Percentiles rank a stretch among this genome's conserved stretches.
Conservation (phyloP, 768 basidiomycete species). For the Fomitopsis serialis region DNA sequence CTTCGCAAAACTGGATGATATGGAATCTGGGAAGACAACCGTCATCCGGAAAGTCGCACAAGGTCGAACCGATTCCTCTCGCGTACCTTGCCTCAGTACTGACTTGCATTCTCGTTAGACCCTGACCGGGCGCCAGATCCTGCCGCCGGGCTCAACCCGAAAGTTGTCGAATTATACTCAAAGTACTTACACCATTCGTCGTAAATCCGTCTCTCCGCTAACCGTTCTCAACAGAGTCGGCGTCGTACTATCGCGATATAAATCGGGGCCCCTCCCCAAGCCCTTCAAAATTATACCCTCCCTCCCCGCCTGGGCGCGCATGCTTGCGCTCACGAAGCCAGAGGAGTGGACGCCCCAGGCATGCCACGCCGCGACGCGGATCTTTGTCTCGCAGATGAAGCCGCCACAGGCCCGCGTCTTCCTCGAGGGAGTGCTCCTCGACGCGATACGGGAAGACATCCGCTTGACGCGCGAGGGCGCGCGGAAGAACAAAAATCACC, state of each 20-base stretch:
- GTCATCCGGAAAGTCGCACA: constrained; percentile 57
- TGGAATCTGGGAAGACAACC: constrained; percentile 46
- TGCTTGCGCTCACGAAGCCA: constrained; percentile 88
- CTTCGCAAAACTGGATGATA: constrained; percentile 82
- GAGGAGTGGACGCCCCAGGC: constrained; percentile 96
- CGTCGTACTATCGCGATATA: constrained; percentile 78
- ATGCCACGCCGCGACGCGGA: constrained; percentile 88
- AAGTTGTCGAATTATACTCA: constrained; percentile 87
- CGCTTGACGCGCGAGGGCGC: constrained; percentile 33
- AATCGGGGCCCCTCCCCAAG: constrained; percentile 92
- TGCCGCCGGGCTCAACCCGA: constrained; percentile 83
- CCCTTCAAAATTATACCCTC: constrained; percentile 98
- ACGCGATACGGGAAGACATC: constrained; percentile 88
- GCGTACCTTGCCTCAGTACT: constrained; percentile 1
- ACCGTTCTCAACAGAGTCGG: constrained; percentile 58
- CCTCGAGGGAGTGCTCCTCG: constrained; percentile 85
- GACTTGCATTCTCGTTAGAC: constrained; percentile 26
- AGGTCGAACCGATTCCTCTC: constrained; percentile 29
- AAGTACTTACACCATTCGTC: constrained; percentile 53
- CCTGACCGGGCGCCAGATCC: constrained; percentile 58
- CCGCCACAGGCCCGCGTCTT: constrained; percentile 91
- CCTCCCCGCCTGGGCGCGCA: constrained; percentile 91
- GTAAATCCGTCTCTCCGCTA: constrained; percentile 6
- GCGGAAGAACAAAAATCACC: constrained; percentile 40
- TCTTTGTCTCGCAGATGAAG: constrained; percentile 96